phyloP scores from a whole-genome alignment of 176 grass and related monocot species.

The Urochloa ruziziensis region DNA sequence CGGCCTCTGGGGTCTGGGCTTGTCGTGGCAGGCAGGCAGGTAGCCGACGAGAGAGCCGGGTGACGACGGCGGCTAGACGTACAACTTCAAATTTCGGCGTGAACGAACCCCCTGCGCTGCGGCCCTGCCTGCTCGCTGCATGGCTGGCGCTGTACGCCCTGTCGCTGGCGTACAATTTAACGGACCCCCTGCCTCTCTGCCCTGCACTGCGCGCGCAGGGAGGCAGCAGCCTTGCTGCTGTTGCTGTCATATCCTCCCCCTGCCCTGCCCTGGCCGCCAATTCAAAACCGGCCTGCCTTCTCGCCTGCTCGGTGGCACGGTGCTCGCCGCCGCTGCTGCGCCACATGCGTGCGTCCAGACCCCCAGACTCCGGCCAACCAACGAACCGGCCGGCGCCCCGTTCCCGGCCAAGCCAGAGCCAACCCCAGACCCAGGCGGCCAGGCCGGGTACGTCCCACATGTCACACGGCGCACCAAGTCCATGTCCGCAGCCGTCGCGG shows the following conservation, averaged over 20 bases:
- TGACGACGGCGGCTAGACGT: neutral
- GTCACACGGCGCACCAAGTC: no score
- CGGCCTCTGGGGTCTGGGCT: neutral
- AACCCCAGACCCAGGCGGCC: no score
- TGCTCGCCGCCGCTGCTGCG: neutral
- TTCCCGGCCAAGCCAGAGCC: no score
- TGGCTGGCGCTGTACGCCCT: neutral
- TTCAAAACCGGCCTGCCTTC: conserved; percentile 35
- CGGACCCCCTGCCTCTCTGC: conserved; percentile 8
- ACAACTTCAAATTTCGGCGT: conserved; percentile 11
- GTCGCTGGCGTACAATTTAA: conserved; percentile 16
- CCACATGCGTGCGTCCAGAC: conserved; percentile 32
- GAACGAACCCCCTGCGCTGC: neutral
- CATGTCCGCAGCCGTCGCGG: neutral
- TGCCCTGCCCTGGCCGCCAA: neutral
- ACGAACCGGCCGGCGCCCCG: neutral
- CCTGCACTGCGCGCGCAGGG: neutral
- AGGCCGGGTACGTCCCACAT: conserved; percentile 32
- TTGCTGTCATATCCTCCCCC: neutral
- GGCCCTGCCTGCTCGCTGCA: neutral
- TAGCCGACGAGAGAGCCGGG: neutral
- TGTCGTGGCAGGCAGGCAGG: neutral
- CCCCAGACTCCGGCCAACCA: neutral
- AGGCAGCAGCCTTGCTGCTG: neutral
- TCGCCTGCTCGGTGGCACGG: no score